Base-by-base conservation (phyloP, 495 filamentous ascomycete genomes). In the Penicillium coprophilum region DNA sequence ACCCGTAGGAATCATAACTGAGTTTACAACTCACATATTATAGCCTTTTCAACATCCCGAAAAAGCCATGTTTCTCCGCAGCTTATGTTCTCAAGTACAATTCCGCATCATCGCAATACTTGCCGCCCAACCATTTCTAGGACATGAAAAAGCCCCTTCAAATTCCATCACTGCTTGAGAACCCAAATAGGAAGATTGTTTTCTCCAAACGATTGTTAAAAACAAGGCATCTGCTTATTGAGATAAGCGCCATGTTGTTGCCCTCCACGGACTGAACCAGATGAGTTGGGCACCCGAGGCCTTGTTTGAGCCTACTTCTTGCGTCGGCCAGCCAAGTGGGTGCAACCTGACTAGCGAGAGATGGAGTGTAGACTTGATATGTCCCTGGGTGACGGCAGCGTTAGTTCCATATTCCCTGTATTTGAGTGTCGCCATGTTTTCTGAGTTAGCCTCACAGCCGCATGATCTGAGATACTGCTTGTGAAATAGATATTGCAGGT, bases 191-290 rank as follows among this genome's bases (percentile, higher is more conserved):
- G 65, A 15, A 53, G 62, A 57, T 82, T 80, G 4, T 63, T 56
- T 4, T 80, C 81, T 73, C 75, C 82, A 62, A 80, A 82, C 6
- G 74, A 72, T 21, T 67, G 30, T 52, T 78, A 78, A 61, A 80
- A 80, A 9, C 65, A 66, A 36, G 64, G 55, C 52, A 51, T 77
- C 72, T 2, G 68, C 63, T 83, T 80, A 39, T 82, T 83, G 56
- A 74, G 30, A 58, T 83, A 82, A 1, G 77, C 67, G 6, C 79
- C 66, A 70, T 71, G 10, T 48, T 27, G 12, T 50, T 43, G 3
- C 65, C 65, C 48, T 70, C 69, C 10, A 83, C 57, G 9, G 73
- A 71, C 21, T 76, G 73, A 7, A 81, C 64, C 20, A 76, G 67
- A 6, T 71, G 63, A 7, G 78, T 74, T 73, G 30, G 11, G 12